Conservation (phyloP, 2,329 filamentous ascomycete genomes). For the Epichloe brachyelytri region DNA sequence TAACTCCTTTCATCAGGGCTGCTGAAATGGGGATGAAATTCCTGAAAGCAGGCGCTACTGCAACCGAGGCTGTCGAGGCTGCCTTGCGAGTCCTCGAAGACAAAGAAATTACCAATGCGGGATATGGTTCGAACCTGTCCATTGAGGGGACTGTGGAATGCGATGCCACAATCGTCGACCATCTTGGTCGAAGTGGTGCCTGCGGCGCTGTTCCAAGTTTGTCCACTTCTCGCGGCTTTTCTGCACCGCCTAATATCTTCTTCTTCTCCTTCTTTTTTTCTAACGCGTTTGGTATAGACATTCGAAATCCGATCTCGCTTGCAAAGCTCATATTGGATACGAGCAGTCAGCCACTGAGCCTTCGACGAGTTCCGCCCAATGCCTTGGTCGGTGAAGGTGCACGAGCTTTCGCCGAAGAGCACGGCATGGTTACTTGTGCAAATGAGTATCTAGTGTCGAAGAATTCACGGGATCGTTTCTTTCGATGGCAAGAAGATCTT, state of each 20-base stretch:
- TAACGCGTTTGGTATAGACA: slow-evolving; percentile 38
- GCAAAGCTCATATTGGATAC: slow-evolving; percentile 73
- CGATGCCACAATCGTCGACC: slow-evolving; percentile 87
- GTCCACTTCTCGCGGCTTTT: slow-evolving; percentile 20
- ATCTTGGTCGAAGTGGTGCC: slow-evolving; percentile 80
- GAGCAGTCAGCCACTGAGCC: slow-evolving; percentile 62
- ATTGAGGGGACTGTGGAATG: slow-evolving; percentile 88
- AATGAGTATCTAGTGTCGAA: slow-evolving; percentile 70
- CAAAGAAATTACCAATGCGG: slow-evolving; percentile 90
- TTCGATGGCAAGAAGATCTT: slow-evolving; percentile 67
- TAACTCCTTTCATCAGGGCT: slow-evolving; percentile 43
- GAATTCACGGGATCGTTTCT: slow-evolving; percentile 64
- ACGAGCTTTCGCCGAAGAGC: slow-evolving; percentile 68
- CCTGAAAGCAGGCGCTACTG: slow-evolving; percentile 63
- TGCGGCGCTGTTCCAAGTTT: slow-evolving; percentile 82
- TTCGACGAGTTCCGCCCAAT: slow-evolving; percentile 84
- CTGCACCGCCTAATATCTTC: no score
- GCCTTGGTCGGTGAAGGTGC: slow-evolving; percentile 80
- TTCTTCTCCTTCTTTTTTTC: no score
- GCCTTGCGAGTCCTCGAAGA: slow-evolving; percentile 84
- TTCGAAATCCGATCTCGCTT: slow-evolving; percentile 84
- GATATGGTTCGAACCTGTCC: slow-evolving; percentile 87
- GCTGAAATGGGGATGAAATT: slow-evolving; percentile 73
- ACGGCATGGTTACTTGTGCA: slow-evolving; percentile 60
- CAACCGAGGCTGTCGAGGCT: slow-evolving; percentile 80